Percentiles rank a stretch among this genome's conserved stretches.
Conservation (phyloP, 148 eudicot species). For the Oxyria digyna region DNA sequence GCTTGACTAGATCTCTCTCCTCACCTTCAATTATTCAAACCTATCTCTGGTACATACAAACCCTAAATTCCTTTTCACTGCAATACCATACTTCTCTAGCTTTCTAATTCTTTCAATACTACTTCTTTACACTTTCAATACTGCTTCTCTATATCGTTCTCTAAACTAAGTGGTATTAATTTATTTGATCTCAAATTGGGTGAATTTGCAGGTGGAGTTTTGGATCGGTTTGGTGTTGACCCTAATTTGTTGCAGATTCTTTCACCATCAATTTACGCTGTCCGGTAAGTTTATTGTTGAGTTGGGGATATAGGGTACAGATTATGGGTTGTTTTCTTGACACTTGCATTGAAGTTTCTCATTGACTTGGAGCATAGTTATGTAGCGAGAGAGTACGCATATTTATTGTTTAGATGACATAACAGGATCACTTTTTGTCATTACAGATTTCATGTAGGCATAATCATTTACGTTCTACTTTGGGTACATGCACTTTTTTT, state of each 20-base stretch:
- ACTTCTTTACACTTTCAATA: too few species aligned
- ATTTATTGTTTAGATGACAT: neutral
- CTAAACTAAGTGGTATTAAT: too few species aligned
- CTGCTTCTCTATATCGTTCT: too few species aligned
- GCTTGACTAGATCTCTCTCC: too few species aligned
- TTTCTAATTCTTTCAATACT: too few species aligned
- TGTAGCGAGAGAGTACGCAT: neutral
- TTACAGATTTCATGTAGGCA: neutral
- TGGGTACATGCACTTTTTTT: neutral
- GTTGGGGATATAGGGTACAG: neutral
- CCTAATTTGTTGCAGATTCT: constrained; percentile 67
- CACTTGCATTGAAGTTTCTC: neutral
- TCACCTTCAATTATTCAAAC: too few species aligned
- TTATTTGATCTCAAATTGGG: too few species aligned
- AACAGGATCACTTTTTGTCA: neutral
- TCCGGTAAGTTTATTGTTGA: constrained; percentile 37
- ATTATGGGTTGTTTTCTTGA: neutral
- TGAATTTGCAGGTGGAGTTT: too few species aligned
- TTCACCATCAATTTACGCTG: constrained; percentile 59
- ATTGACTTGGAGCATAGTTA: neutral
- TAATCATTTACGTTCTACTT: neutral
- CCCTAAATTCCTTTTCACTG: too few species aligned
- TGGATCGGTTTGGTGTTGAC: too few species aligned
- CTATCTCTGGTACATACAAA: too few species aligned
- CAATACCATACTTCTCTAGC: too few species aligned